phyloP scores from a whole-genome alignment of 805 yeast genomes.

The Kockiozyma suomiensis region DNA sequence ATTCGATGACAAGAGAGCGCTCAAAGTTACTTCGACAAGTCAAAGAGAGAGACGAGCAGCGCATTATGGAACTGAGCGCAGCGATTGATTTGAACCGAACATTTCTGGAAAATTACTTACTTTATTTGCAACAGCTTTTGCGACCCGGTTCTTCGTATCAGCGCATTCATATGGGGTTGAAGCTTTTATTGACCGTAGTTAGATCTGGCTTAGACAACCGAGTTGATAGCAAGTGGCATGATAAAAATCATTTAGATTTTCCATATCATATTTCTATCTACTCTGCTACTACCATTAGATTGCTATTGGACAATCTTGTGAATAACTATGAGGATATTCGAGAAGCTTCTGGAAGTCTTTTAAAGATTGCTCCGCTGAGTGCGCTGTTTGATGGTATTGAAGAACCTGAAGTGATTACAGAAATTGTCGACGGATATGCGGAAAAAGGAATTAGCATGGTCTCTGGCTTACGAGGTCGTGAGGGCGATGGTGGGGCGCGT shows the following conservation, averaged over 20 bases:
- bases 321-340: slow-evolving; percentile 82
- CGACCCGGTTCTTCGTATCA: slow-evolving; percentile 63
- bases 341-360: slow-evolving; percentile 49
- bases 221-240: slow-evolving; percentile 45
- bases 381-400: slow-evolving; percentile 37
- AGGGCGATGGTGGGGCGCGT: slow-evolving; percentile 79
- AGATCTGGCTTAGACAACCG: slow-evolving; percentile 59
- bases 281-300: slow-evolving; percentile 46
- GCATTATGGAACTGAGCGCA: neutral
- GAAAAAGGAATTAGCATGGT: slow-evolving; percentile 37
- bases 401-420: neutral
- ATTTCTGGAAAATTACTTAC: slow-evolving; percentile 50
- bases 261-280: slow-evolving; percentile 54
- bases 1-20: slow-evolving; percentile 57
- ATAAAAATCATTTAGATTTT: slow-evolving; percentile 51
- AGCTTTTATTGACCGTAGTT: slow-evolving; percentile 51
- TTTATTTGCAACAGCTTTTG: slow-evolving; percentile 46
- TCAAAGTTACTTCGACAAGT: slow-evolving; percentile 46
- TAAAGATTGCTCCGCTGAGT: slow-evolving; percentile 50
- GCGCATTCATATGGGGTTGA: slow-evolving; percentile 53
- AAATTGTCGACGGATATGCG: slow-evolving; percentile 38
- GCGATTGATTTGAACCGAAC: slow-evolving; percentile 29
- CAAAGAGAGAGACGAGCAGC: slow-evolving; percentile 12
- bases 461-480: slow-evolving; percentile 54
- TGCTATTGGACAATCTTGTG: slow-evolving; percentile 62